Evolutionary conservation across 2,329 filamentous ascomycete genomes (phyloP), one percentile per base, ranked within the genome.

Genomic region (Ophiostoma himal-ulmi): DNA sequence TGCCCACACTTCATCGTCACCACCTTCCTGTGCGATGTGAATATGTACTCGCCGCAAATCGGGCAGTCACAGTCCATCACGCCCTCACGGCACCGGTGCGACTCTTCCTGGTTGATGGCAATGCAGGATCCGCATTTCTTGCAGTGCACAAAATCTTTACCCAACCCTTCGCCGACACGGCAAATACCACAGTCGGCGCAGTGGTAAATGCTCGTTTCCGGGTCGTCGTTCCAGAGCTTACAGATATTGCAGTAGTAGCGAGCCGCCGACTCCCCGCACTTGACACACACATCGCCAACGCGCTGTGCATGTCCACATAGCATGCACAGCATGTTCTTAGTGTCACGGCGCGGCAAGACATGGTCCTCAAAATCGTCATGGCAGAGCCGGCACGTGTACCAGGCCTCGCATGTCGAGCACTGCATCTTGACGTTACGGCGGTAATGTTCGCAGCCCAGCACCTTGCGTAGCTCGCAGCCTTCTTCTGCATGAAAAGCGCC

Each of bases 121-220:
- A 98, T 95, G 81, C 95, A 99, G 36, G 96, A 93, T 75, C 92
- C 92, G 80, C 95, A 99, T 75, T 89, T 94, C 90, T 97, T 96
- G 90, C 95, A 99, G 80, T 99, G 95, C 77, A 96, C 94, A 78
- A 96, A 99, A 78, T 99, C 95, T 78, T 97, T 98, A 4, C 95
- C 94, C 39, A 99, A 82, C 1, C 95, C 95, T 78, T 93, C 88
- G 1, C 95, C 95, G 71, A 94, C 89, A 71, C 95, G 87, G 78
- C 95, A 99, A 72, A 99, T 97, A 5, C 95, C 95, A 79, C 95
- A 99, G 76, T 98, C 95, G 76, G 89, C 87, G 79, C 95, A 99
- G 78, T 99, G 95, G 77, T 99, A 99, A 71, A 98, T 97, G 74
- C 90, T 91, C 79, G 96, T 97, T 74, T 88, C 89, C 70, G 89